Evolutionary conservation across 2,329 filamentous ascomycete species (phyloP), one percentile per base, ranked within the genome.

Genomic region (Ceratocystis diversiconidia): DNA sequence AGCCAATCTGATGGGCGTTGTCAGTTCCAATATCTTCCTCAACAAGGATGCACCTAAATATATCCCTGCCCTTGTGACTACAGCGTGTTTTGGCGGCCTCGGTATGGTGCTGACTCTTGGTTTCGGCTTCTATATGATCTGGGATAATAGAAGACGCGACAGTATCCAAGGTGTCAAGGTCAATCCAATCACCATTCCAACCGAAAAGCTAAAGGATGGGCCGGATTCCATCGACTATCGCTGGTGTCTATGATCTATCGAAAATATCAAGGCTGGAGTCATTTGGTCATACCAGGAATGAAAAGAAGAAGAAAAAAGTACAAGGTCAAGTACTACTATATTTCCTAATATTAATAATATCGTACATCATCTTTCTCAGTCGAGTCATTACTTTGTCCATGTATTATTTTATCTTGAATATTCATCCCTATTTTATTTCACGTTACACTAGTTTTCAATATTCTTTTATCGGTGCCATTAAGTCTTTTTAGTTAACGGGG

Each of bases 1-100:
- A 8, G 88, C 88, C 2, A 92, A 92, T 69, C 73, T 90, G 44
- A 91, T 91, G 86, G 86, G 86, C 6, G 76, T 89, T 1, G 85
- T 89, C 0, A 79, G 78, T 7, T 83, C 80, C 66, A 88, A 89
- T 70, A 86, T 90, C 69, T 90, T 89, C 75, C 79, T 80, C 1
- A 76, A 79, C 43, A 75, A 82, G 68, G 84, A 88, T 70, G 82
- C 81, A 8, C 87, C 86, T 0, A 83, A 86, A 70, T 89, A 89
- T 70, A 79, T 83, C 66, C 85, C 76, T 1, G 86, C 86, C 0
- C 73, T 89, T 52, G 80, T 83, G 43, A 88, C 85, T 0, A 87
- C 83, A 1, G 85, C 84, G 1, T 78, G 78, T 0, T 87, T 87
- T 74, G 86, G 86, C 0, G 86, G 79, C 0, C 76, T 76, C 0